These are phyloP conservation scores for Lotus japonicus DNA, from an alignment of 306 rosid genomes.

Conservation along the genomic window DNA sequence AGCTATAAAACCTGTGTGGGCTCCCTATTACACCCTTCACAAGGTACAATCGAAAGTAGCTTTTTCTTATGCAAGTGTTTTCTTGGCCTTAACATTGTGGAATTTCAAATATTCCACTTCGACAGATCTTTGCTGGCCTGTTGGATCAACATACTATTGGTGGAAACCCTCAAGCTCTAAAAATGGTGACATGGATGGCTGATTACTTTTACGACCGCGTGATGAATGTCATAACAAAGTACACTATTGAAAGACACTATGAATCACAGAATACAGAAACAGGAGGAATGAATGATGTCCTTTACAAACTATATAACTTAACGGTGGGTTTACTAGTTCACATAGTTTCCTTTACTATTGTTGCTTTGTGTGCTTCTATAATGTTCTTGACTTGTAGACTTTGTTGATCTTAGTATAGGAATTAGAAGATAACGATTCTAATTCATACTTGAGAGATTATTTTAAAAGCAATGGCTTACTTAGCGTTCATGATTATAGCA, in stretches of 20 bases:
- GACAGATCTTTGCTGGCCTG: constrained; percentile 80
- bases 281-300: constrained; percentile 94
- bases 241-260: constrained; percentile 53
- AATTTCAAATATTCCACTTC: neutral
- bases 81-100: constrained; percentile 2
- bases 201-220: constrained; percentile 74
- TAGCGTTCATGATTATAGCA: neutral
- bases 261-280: constrained; percentile 63
- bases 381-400: neutral
- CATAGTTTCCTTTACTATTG: neutral
- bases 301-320: constrained; percentile 52
- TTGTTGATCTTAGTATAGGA: neutral
- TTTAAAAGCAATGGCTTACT: neutral
- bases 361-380: neutral
- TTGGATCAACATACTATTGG: constrained; percentile 72
- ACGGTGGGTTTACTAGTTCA: constrained; percentile 39
- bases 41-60: constrained; percentile 48
- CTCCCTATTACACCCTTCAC: constrained; percentile 96
- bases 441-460: neutral
- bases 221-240: constrained; percentile 43
- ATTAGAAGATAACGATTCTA: neutral
- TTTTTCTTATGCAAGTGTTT: constrained; percentile 4
- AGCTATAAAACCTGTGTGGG: constrained; percentile 61
- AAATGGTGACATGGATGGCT: constrained; percentile 68
- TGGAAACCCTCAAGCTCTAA: constrained; percentile 55